Percentiles rank a stretch among this genome's conserved stretches.
Evolutionary conservation across 805 yeast genomes (phyloP).

Genomic region (Lipomyces spencermartinsiae): DNA sequence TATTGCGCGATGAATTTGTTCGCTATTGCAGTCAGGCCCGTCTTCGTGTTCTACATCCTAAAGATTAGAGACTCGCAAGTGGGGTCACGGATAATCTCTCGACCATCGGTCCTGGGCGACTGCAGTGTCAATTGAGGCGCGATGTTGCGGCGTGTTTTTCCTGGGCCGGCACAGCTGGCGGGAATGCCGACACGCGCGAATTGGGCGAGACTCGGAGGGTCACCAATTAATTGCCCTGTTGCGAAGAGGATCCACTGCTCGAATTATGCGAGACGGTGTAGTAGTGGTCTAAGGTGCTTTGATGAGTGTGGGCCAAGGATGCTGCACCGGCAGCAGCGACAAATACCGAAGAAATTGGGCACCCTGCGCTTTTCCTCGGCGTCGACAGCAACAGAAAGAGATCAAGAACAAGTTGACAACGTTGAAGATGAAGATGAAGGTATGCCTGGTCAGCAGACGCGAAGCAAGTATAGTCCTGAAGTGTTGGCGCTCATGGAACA

Average conservation of each 20-base stretch:
- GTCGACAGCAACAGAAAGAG: neutral
- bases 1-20: neutral
- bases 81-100: neutral
- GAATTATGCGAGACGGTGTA: neutral
- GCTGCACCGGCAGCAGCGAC: neutral
- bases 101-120: neutral
- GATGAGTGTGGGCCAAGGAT: neutral
- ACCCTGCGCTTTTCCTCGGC: neutral
- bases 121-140: neutral
- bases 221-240: neutral
- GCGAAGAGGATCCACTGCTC: neutral
- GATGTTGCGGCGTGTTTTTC: neutral
- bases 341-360: neutral
- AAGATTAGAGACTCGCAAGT: neutral
- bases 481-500: slow-evolving; percentile 3
- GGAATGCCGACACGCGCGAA: neutral
- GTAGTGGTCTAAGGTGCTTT: neutral
- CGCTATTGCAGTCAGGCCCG: neutral
- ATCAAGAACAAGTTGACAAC: neutral
- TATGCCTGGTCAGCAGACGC: neutral
- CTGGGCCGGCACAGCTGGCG: neutral
- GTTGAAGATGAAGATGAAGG: neutral
- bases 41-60: neutral
- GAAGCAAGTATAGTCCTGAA: neutral
- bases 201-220: neutral